Base-by-base conservation (phyloP, 768 basidiomycete species). In the Termitomyces sp. region DNA sequence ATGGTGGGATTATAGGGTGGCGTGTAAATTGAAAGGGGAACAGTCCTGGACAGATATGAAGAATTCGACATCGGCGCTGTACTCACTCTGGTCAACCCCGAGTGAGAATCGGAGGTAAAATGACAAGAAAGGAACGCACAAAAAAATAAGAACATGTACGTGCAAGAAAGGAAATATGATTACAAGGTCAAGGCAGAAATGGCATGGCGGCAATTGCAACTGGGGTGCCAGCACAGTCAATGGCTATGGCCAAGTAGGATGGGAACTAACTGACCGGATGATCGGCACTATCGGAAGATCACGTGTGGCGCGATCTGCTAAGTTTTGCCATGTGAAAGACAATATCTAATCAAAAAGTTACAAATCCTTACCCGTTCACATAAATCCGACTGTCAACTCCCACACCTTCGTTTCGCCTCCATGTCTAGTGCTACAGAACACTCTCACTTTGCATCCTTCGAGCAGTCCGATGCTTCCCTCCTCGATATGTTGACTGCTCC, bases 401-500 rank as follows among this genome's bases (percentile, higher is more conserved):
- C 54, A 30, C 54, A 30, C 46, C 33, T 46, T 50, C 58, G 19
- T 53, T 50, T 47, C 30, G 46, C 35, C 52, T 54, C 57, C 59
- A 61, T 62, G 64, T 62, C 64, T 28, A 60, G 54, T 21, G 52
- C 49, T 55, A 33, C 59, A 33, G 35, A 50, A 35, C 63, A 64
- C 38, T 61, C 59, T 64, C 61, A 61, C 53, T 64, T 64, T 52
- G 51, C 65, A 57, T 54, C 64, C 30, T 59, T 58, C 38, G 54
- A 59, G 26, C 65, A 69, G 47, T 72, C 78, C 19, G 88, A 91
- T 65, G 75, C 82, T 53, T 79, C 81, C 41, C 70, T 92, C 5
- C 83, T 91, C 55, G 81, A 90, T 53, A 59, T 85, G 23, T 76
- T 91, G 52, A 83, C 87, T 7, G 81, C 77, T 41, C 75, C 85